phyloP scores from a whole-genome alignment of 78 protist genomes.

The Carpediemonas membranifera region DNA sequence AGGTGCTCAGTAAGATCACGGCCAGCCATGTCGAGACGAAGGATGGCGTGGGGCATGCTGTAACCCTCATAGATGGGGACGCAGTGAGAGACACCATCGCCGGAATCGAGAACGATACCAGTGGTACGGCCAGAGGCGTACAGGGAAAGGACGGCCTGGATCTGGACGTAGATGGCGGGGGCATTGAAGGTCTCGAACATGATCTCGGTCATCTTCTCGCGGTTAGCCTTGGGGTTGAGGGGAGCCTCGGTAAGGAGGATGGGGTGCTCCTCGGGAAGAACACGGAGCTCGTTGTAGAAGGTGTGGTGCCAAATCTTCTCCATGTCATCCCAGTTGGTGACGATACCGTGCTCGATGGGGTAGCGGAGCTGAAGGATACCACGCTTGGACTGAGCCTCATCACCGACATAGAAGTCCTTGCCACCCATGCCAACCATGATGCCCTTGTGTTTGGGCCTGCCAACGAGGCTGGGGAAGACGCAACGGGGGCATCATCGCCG shows the following conservation, averaged over 20 bases:
- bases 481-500: too few relatives aligned
- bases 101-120: conserved; percentile 89
- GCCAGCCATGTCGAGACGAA: conserved; percentile 79
- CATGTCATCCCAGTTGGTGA: conserved; percentile 95
- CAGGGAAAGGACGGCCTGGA: conserved; percentile 78
- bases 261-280: conserved; percentile 88
- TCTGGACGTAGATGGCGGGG: conserved; percentile 72
- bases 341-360: conserved; percentile 92
- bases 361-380: conserved; percentile 66
- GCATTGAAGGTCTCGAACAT: conserved; percentile 91
- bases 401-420: conserved; percentile 76
- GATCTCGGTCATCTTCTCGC: conserved; percentile 83
- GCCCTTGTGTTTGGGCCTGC: conserved; percentile 58
- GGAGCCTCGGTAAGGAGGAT: conserved; percentile 90
- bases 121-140: conserved; percentile 79
- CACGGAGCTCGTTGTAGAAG: conserved; percentile 78
- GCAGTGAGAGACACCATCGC: conserved; percentile 85
- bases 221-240: conserved; percentile 86
- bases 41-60: conserved; percentile 68
- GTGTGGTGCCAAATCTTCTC: conserved; percentile 91
- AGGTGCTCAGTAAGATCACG: conserved; percentile 76
- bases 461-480: too few relatives aligned
- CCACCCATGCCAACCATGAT: conserved; percentile 74
- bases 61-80: conserved; percentile 91
- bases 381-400: conserved; percentile 76